Base-by-base conservation (phyloP, 768 basidiomycete species). In the Tulasnella sp. region DNA sequence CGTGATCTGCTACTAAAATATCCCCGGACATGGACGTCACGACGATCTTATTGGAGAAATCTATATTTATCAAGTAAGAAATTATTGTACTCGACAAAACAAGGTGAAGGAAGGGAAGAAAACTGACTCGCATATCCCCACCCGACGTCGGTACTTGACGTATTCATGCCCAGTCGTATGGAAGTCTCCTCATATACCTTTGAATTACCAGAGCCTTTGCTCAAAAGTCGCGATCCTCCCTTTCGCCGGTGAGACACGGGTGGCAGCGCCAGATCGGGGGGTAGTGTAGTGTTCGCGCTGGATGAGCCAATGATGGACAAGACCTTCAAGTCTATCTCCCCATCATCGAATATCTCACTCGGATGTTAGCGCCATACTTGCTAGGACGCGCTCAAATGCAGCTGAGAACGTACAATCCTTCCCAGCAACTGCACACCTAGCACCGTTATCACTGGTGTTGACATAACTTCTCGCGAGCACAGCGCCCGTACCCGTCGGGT, bases 41-140 rank as follows among this genome's bases (percentile, higher is more conserved):
- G 32, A 61, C 61, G 53, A 63, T 53, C 38, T 63, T 63, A 19
- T 48, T 62, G 9, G 61, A 41, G 52, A 26, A 55, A 15, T 21
- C 62, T 63, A 61, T n/a, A n/a, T n/a, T n/a, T 11, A 63, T 21
- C 3, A 30, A 10, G 1, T 13, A 21, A n/a, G n/a, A 19, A 21
- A 21, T 4, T 49, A 7, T 13, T 15, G 49, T 38, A 50, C 45
- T 24, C 27, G 13, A 52, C 23, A 48, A 50, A 11, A 15, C 3
- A 42, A 26, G 17, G n/a, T 9, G 10, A 47, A 21, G 17, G 15
- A 43, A 56, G 8, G 34, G 29, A 47, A 27, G 19, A 19, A 29
- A n/a, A 30, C 58, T 49, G 19, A 61, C 61, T 47, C 7, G 30
- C 61, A 26, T 52, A 24, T 5, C 51, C 61, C 62, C 62, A 63